Conservation (phyloP, 164 flowering plant species). For the Vitis rotundifolia region DNA sequence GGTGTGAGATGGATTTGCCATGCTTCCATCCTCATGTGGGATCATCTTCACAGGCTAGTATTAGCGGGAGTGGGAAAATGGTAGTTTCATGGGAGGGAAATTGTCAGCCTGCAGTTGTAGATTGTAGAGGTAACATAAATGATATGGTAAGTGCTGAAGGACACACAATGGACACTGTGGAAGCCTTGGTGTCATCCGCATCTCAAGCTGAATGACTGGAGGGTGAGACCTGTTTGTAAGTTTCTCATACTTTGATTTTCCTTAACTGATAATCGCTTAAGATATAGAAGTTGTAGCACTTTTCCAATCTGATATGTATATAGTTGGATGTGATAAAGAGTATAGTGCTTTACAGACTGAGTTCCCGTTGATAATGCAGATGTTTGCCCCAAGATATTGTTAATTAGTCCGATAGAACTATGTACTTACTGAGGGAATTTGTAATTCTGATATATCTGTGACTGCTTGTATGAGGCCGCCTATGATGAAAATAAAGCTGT, state of each 20-base stretch:
- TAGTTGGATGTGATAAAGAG: not conserved
- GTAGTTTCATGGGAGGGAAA: constrained; percentile 19
- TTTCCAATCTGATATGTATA: not conserved
- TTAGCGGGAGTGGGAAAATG: constrained; percentile 21
- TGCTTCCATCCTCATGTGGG: constrained; percentile 32
- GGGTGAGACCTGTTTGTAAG: constrained; percentile 14
- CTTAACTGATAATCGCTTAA: not conserved
- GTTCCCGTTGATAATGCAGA: not conserved
- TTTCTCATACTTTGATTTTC: constrained; percentile 8
- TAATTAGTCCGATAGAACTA: not conserved
- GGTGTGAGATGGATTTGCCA: constrained; percentile 25
- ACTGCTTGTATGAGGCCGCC: not conserved
- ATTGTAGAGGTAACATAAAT: constrained; percentile 24
- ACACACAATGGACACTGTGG: constrained; percentile 20
- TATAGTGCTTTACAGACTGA: not conserved
- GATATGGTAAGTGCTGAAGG: constrained; percentile 21
- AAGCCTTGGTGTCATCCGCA: constrained; percentile 24
- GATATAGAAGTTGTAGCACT: not conserved
- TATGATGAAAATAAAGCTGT: not conserved
- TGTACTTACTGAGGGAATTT: not conserved
- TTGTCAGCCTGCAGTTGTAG: constrained; percentile 30
- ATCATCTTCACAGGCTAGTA: constrained; percentile 14
- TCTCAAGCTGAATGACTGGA: constrained; percentile 23
- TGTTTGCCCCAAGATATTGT: not conserved
- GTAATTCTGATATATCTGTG: not conserved